Evolutionary conservation across 2,329 filamentous ascomycete species (phyloP).

Genomic region (Epichloe brachyelytri): DNA sequence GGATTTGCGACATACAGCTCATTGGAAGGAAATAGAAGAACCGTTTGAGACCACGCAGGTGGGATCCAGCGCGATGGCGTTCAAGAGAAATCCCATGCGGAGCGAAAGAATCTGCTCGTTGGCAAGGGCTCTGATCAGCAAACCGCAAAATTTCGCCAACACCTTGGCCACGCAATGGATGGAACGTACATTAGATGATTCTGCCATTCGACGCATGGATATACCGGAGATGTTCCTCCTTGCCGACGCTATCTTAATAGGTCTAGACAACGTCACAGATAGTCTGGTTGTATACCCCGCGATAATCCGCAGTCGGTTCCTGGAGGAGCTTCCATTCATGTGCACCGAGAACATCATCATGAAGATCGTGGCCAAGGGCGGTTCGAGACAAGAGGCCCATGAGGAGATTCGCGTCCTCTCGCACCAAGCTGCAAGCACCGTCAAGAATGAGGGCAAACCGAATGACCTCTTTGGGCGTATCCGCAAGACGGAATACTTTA

Average conservation of each 20-base stretch:
- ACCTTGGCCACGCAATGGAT: conserved; percentile 28
- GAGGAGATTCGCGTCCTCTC: conserved; percentile 76
- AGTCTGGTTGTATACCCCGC: conserved; percentile 70
- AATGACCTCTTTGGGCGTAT: conserved; percentile 80
- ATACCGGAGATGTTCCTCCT: conserved; percentile 56
- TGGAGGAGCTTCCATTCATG: conserved; percentile 80
- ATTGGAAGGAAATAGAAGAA: conserved; percentile 77
- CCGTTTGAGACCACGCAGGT: conserved; percentile 73
- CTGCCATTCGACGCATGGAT: conserved; percentile 52
- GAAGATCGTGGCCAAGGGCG: conserved; percentile 58
- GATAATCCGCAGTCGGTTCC: conserved; percentile 53
- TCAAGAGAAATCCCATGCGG: conserved; percentile 10
- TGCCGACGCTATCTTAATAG: conserved; percentile 54
- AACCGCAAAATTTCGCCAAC: conserved; percentile 19
- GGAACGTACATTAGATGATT: conserved; percentile 68
- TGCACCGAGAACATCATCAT: conserved; percentile 58
- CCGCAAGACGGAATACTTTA: conserved; percentile 59
- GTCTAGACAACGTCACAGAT: conserved; percentile 53
- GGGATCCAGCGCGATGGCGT: conserved; percentile 35
- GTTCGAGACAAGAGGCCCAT: conserved; percentile 68
- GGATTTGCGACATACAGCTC: conserved; percentile 50
- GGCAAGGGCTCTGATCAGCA: conserved; percentile 29
- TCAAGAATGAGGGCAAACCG: conserved; percentile 46
- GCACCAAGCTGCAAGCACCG: conserved; percentile 56
- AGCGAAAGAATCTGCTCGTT: conserved; percentile 8